phyloP scores from a whole-genome alignment of 176 grass and related monocot species.

The Rhynchospora pubera region DNA sequence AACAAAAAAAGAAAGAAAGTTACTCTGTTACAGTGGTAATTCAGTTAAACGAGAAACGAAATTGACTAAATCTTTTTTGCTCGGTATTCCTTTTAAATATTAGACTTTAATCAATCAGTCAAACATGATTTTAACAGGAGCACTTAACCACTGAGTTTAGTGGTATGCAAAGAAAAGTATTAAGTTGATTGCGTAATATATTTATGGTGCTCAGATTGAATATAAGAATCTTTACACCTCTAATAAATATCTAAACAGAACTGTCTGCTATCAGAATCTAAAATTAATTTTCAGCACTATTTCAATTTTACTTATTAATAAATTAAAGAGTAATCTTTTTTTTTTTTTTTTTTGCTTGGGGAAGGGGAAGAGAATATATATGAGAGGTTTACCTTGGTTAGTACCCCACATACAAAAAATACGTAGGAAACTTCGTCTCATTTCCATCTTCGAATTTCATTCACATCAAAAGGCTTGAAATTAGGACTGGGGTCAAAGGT shows the following conservation, averaged over 20 bases:
- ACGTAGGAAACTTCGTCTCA: neutral
- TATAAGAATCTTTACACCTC: neutral
- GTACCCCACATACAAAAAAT: neutral
- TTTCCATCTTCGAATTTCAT: neutral
- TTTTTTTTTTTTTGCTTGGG: slow-evolving; percentile 1
- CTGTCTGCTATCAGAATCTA: too few species aligned
- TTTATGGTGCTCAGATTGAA: neutral
- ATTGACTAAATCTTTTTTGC: neutral
- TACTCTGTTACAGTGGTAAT: neutral
- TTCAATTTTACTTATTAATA: too few species aligned
- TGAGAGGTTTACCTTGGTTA: neutral
- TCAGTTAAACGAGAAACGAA: neutral
- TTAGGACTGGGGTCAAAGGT: neutral
- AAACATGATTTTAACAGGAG: neutral
- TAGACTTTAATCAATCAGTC: neutral
- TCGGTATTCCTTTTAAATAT: neutral
- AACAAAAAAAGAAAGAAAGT: neutral
- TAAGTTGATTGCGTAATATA: neutral
- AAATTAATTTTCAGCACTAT: too few species aligned
- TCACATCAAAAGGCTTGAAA: neutral
- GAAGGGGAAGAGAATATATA: neutral
- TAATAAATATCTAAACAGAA: neutral
- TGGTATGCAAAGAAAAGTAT: neutral
- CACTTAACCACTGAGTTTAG: neutral
- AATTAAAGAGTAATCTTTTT: too few species aligned